These are phyloP conservation scores for Amphichorda felina DNA, from an alignment of 2,329 filamentous ascomycete genomes.

Conservation along the genomic window DNA sequence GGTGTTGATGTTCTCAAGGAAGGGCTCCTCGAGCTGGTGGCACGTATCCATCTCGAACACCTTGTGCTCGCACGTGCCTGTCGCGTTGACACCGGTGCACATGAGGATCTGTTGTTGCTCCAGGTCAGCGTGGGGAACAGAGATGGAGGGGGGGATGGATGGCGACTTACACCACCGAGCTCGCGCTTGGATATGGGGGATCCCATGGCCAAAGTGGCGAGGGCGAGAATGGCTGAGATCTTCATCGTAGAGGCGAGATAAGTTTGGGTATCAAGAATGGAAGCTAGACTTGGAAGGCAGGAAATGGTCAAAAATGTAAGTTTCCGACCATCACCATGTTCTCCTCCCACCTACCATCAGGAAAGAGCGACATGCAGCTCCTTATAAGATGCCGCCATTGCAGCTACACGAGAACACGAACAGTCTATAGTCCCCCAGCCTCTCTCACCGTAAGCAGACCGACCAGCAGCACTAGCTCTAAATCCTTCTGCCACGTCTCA, in stretches of 20 bases:
- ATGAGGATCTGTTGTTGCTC: slow-evolving; percentile 27
- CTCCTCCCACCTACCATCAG: too few species aligned
- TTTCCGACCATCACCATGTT: too few species aligned
- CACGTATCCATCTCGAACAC: slow-evolving; percentile 31
- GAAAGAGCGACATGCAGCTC: too few species aligned
- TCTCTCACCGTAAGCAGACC: too few species aligned
- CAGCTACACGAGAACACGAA: too few species aligned
- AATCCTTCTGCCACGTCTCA: too few species aligned
- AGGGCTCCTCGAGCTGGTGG: slow-evolving; percentile 29
- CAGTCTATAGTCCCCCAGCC: too few species aligned
- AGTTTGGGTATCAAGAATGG: background rate
- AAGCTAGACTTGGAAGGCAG: background rate
- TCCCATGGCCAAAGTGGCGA: slow-evolving; percentile 10
- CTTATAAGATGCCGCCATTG: too few species aligned
- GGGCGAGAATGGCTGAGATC: slow-evolving; percentile 10
- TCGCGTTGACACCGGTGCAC: slow-evolving; percentile 37
- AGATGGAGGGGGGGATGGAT: background rate
- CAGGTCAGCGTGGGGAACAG: background rate
- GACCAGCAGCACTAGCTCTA: too few species aligned
- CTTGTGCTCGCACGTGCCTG: slow-evolving; percentile 30
- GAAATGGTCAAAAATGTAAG: too few species aligned
- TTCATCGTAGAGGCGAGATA: slow-evolving; percentile 16
- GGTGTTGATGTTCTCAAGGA: slow-evolving; percentile 28
- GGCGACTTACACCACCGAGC: slow-evolving; percentile 32
- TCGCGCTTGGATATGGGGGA: slow-evolving; percentile 26